Percentiles rank a stretch among this genome's conserved stretches.
Evolutionary conservation across 2,329 filamentous ascomycete species (phyloP).

Genomic region (Monosporascus sp.): DNA sequence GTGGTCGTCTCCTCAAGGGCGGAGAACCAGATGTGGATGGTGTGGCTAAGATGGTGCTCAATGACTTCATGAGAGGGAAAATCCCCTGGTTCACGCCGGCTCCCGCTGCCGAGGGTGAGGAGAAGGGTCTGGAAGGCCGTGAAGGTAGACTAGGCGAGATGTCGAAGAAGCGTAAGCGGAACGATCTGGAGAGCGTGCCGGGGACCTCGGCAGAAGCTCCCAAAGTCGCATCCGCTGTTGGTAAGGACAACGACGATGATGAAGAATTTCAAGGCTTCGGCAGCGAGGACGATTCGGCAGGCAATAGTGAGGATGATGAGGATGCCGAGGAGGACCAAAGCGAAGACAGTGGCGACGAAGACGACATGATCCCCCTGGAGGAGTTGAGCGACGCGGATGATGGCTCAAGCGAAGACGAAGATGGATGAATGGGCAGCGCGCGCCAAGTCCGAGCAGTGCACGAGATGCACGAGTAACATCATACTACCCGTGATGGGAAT

Average conservation of each 20-base stretch:
- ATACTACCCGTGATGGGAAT: not conserved
- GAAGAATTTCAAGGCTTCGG: constrained; percentile 46
- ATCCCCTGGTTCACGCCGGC: constrained; percentile 94
- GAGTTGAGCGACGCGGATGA: constrained; percentile 26
- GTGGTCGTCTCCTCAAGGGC: constrained; percentile 78
- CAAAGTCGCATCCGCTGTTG: constrained; percentile 20
- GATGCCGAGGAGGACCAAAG: constrained; percentile 26
- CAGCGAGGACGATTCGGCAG: constrained; percentile 33
- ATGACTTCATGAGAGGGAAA: constrained; percentile 92
- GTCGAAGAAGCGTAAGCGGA: constrained; percentile 69
- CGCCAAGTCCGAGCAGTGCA: constrained; percentile 30
- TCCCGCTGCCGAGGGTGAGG: constrained; percentile 52
- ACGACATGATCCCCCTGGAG: constrained; percentile 42
- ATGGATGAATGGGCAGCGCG: constrained; percentile 37
- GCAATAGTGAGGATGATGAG: constrained; percentile 20
- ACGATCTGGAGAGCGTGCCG: constrained; percentile 38
- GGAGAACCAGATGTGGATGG: constrained; percentile 95
- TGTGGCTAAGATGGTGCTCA: constrained; percentile 93
- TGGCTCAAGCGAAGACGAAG: constrained; percentile 26
- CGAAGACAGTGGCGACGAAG: constrained; percentile 35
- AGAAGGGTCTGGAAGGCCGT: constrained; percentile 59
- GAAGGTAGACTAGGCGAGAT: constrained; percentile 81
- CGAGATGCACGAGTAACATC: not conserved
- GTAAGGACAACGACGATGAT: constrained; percentile 28
- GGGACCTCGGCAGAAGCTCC: constrained; percentile 26